Evolutionary conservation across 2,329 filamentous ascomycete genomes (phyloP).

Genomic region (Epichloe hybrida): DNA sequence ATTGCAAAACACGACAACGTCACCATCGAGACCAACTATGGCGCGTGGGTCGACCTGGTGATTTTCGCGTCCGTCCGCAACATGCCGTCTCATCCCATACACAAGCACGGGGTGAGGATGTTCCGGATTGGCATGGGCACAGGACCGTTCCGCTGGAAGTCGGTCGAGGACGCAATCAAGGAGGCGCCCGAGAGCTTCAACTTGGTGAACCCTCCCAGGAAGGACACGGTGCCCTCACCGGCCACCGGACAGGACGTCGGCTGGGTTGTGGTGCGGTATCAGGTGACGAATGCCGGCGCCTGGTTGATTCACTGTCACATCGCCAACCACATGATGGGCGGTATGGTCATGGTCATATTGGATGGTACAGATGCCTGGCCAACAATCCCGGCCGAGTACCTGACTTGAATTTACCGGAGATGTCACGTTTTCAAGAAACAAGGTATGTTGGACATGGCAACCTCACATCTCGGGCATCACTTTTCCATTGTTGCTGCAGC

Average conservation of each 20-base stretch:
- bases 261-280: conserved; percentile 40
- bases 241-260: conserved; percentile 9
- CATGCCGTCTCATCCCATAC: conserved; percentile 43
- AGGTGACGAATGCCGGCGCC: conserved; percentile 36
- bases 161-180: conserved; percentile 36
- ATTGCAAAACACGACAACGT: conserved; percentile 24
- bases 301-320: conserved; percentile 46
- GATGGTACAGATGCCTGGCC: conserved; percentile 33
- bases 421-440: too few species aligned
- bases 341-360: conserved; percentile 40
- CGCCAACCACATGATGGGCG: conserved; percentile 37
- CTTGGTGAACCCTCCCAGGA: conserved; percentile 36
- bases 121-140: conserved; percentile 39
- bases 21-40: conserved; percentile 31
- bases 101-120: conserved; percentile 51
- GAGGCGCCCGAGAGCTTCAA: conserved; percentile 40
- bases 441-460: too few species aligned
- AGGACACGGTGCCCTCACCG: conserved; percentile 27
- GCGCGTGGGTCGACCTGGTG: conserved; percentile 43
- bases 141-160: conserved; percentile 36
- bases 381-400: conserved; percentile 26
- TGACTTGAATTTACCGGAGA: neutral
- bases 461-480: too few species aligned
- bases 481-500: too few species aligned
- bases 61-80: conserved; percentile 24